Conservation (phyloP, 176 grass and related monocot genomes). For the maize (Zea mays) region DNA sequence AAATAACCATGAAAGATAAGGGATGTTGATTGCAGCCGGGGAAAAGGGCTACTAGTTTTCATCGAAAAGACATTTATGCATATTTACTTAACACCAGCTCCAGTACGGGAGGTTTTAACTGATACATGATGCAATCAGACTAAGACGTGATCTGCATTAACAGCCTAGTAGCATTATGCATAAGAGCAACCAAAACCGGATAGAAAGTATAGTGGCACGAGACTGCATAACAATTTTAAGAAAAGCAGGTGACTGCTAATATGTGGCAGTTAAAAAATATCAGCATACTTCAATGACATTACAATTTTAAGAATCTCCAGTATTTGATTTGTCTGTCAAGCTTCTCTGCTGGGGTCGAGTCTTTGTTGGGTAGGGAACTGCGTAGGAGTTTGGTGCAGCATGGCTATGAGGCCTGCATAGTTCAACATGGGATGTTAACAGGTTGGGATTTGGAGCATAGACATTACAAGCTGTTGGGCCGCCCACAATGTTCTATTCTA, state of each 20-base stretch:
- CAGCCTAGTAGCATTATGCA: conserved; percentile 4
- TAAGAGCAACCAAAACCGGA: neutral
- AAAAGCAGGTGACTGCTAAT: conserved; percentile 14
- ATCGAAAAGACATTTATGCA: neutral
- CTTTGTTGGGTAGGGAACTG: too few relatives aligned
- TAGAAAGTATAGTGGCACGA: neutral
- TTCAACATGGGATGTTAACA: too few relatives aligned
- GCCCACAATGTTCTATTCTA: too few relatives aligned
- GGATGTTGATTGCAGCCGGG: neutral
- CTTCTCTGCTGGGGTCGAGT: too few relatives aligned
- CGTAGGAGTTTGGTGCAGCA: too few relatives aligned
- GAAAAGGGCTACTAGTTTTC: conserved; percentile 2
- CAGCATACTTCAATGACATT: too few relatives aligned
- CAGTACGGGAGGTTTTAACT: neutral
- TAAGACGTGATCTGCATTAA: conserved; percentile 6
- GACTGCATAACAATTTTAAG: conserved; percentile 6
- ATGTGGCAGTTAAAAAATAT: conserved; percentile 3
- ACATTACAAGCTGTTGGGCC: too few relatives aligned
- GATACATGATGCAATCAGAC: conserved; percentile 4
- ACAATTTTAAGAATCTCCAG: too few relatives aligned
- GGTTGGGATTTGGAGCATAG: too few relatives aligned
- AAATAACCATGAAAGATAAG: conserved; percentile 6
- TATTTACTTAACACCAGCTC: conserved; percentile 11
- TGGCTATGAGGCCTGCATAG: too few relatives aligned
- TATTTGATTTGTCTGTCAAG: too few relatives aligned